phyloP scores from a whole-genome alignment of 352 stramenopile species.

The Globisporangium megalacanthum region DNA sequence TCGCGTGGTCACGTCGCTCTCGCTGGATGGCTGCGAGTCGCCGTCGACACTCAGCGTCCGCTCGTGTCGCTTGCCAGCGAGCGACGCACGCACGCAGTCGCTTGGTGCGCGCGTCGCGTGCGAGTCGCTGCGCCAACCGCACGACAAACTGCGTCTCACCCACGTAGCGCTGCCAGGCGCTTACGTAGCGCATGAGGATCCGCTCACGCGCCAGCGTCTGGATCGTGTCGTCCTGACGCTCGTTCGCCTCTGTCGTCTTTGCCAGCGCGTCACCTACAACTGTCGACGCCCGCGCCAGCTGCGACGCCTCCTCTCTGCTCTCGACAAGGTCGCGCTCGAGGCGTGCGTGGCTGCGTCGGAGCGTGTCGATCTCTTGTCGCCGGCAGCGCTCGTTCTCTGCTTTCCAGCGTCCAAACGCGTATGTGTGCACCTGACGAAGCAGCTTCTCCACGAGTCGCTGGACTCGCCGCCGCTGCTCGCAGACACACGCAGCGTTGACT shows the following conservation, averaged over 20 bases:
- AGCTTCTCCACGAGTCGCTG: neutral
- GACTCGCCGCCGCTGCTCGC: slow-evolving; percentile 1
- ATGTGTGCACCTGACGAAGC: neutral
- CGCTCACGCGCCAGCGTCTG: neutral
- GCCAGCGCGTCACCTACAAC: neutral
- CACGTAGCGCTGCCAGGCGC: neutral
- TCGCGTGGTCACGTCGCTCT: neutral
- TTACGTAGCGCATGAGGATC: neutral
- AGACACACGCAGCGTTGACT: neutral
- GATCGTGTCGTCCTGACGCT: neutral
- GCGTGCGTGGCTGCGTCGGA: neutral
- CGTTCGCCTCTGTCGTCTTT: neutral
- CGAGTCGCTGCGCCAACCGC: neutral
- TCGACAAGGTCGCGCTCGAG: slow-evolving; percentile 2
- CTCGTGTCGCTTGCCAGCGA: neutral
- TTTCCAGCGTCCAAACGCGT: slow-evolving; percentile 2
- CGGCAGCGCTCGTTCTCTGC: neutral
- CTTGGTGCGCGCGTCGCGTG: neutral
- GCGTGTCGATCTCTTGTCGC: slow-evolving; percentile 4
- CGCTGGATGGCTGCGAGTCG: neutral
- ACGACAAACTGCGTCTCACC: neutral
- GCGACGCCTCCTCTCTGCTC: neutral
- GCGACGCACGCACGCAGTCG: neutral
- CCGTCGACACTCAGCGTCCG: neutral
- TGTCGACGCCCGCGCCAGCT: neutral